phyloP scores from a whole-genome alignment of 2,329 filamentous ascomycete species.

The Fusarium sp. region DNA sequence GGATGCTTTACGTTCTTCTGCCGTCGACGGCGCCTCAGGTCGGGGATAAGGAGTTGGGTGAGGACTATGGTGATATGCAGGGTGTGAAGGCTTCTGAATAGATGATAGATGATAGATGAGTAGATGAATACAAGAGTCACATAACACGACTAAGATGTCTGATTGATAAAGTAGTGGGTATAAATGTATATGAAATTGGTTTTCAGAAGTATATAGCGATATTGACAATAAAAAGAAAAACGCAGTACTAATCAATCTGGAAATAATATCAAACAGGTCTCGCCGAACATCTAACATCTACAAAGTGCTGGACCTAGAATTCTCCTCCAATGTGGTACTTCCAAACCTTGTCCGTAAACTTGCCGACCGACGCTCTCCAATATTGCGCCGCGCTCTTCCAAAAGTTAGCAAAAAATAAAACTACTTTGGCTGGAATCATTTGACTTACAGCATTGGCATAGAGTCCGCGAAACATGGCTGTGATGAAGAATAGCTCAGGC shows the following conservation, averaged over 20 bases:
- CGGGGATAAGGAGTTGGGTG: conserved; percentile 40
- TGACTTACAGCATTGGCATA: conserved; percentile 26
- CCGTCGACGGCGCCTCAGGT: conserved; percentile 25
- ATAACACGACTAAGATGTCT: too few species aligned
- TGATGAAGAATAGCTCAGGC: conserved; percentile 22
- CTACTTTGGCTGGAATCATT: too few species aligned
- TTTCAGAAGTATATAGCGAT: too few species aligned
- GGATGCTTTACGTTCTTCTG: conserved; percentile 59
- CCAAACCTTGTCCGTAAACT: conserved; percentile 29
- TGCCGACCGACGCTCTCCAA: conserved; percentile 34
- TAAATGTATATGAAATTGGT: too few species aligned
- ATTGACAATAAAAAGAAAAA: too few species aligned
- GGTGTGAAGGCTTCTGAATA: conserved; percentile 43
- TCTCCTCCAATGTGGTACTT: conserved; percentile 35
- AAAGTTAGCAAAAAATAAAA: neutral
- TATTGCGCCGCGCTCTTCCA: conserved; percentile 27
- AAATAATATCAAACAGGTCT: too few species aligned
- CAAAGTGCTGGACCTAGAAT: conserved; percentile 5
- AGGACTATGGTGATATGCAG: conserved; percentile 54
- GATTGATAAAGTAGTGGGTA: too few species aligned
- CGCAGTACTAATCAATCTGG: too few species aligned
- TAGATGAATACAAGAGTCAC: too few species aligned
- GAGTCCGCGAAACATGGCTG: conserved; percentile 28
- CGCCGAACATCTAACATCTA: too few species aligned
- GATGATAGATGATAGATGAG: too few species aligned